Conservation (phyloP, 2,329 filamentous ascomycete species). For the Nannizziopsis barbatae region DNA sequence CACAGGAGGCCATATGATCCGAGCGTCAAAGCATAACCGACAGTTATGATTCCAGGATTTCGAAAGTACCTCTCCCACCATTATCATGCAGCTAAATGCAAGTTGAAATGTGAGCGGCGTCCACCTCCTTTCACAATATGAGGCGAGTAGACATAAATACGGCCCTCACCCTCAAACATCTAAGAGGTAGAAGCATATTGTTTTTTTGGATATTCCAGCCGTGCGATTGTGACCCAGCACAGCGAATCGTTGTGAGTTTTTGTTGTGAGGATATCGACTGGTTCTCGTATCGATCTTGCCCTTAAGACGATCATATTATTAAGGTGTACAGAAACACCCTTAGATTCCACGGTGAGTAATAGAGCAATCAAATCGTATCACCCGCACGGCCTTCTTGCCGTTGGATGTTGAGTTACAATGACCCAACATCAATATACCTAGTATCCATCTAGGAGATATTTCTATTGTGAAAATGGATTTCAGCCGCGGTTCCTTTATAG, state of each 20-base stretch:
- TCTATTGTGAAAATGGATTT: background rate
- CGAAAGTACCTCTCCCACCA: background rate
- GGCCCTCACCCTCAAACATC: background rate
- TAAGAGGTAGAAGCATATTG: too few species aligned
- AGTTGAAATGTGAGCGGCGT: background rate
- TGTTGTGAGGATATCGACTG: background rate
- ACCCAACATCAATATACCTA: background rate
- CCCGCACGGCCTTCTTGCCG: background rate
- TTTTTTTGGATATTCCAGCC: too few species aligned
- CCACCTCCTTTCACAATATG: background rate
- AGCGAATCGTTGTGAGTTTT: too few species aligned
- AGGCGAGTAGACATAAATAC: constrained; percentile 1
- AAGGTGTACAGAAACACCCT: too few species aligned
- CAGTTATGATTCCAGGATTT: background rate
- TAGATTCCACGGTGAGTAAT: background rate
- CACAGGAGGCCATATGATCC: constrained; percentile 8
- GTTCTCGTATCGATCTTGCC: background rate
- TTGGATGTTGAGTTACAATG: background rate
- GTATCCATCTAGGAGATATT: background rate
- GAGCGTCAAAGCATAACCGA: background rate
- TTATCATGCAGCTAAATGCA: constrained; percentile 5
- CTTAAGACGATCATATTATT: background rate
- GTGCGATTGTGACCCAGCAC: too few species aligned
- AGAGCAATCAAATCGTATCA: background rate
- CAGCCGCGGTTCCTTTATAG: background rate